Percentiles rank a stretch among this genome's conserved stretches.
Evolutionary conservation across 257 asterid species (phyloP).

Genomic region (Solanum neorickii): DNA sequence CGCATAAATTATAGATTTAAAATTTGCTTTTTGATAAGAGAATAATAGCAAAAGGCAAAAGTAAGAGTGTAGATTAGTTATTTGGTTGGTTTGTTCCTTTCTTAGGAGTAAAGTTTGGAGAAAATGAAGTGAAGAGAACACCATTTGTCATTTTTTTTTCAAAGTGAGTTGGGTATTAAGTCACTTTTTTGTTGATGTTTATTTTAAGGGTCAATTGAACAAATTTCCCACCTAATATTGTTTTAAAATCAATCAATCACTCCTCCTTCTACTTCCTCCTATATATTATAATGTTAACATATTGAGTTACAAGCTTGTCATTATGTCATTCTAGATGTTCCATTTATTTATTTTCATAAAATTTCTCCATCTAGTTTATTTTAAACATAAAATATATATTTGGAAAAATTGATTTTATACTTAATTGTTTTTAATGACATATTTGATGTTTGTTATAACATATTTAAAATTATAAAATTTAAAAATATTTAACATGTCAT

Average conservation of each 20-base stretch:
- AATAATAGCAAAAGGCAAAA: neutral
- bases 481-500: neutral
- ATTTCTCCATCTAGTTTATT: neutral
- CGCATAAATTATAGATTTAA: neutral
- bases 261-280: neutral
- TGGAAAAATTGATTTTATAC: neutral
- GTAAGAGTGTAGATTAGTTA: conserved; percentile 37
- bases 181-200: neutral
- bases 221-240: neutral
- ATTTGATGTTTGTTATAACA: neutral
- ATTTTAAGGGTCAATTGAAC: neutral
- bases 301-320: neutral
- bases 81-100: conserved; percentile 26
- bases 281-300: neutral
- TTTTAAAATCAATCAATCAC: neutral
- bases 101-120: conserved; percentile 38
- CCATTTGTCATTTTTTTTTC: conserved; percentile 11
- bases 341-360: neutral
- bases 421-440: neutral
- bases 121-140: conserved; percentile 1
- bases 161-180: neutral
- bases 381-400: neutral
- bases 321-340: neutral
- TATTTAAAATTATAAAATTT: neutral
- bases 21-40: fast-evolving